Base-by-base conservation (phyloP, 129 eudicot genomes). In the Flaveria ramosissima region DNA sequence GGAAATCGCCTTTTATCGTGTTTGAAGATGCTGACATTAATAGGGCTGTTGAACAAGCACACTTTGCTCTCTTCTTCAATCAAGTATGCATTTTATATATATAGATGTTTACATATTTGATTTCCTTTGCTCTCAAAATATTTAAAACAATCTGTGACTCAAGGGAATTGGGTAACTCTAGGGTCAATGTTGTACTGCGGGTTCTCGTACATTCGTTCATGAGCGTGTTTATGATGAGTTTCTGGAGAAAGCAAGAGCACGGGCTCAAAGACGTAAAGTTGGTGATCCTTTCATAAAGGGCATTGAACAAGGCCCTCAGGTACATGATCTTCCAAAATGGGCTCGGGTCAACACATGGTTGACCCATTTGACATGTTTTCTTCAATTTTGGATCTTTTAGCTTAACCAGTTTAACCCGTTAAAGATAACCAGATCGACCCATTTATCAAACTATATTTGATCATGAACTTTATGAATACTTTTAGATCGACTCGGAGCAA, bases 141-240 rank as follows among this genome's bases (percentile, higher is more conserved):
- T 32, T 24, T 65, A 9, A 51, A 66, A 52, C 6, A 59, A 41
- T 56, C 23, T 32, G 50, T 72, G 23, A 23, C 17, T 47, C 4
- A 2, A 27, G 14, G 26, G 19, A 5, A 26, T 45, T 24, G 64
- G 71, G 26, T 59, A 17, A 48, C 21, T 70, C 45, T 48, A 92
- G 97, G 97, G 97, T 4, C 97, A 92, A 84, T 92, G 97, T 45
- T 92, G 97, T 68, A 84, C 89, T 75, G 97, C 96, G 70, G 97
- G 92, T 53, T 92, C 97, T 52, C 97, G 97, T 53, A 92, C 96
- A 9, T 92, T 36, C 16, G 97, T 92, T 42, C 97, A 92, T 48
- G 96, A 92, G 71, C 78, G 86, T 0, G 90, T 92, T 39, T 83
- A 92, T 68, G 96, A 92, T 71, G 97, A 92, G 56, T 92, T 92